These are phyloP conservation scores for Exutisphaerella laricina DNA, from an alignment of 2,329 filamentous ascomycete species.

Conservation along the genomic window DNA sequence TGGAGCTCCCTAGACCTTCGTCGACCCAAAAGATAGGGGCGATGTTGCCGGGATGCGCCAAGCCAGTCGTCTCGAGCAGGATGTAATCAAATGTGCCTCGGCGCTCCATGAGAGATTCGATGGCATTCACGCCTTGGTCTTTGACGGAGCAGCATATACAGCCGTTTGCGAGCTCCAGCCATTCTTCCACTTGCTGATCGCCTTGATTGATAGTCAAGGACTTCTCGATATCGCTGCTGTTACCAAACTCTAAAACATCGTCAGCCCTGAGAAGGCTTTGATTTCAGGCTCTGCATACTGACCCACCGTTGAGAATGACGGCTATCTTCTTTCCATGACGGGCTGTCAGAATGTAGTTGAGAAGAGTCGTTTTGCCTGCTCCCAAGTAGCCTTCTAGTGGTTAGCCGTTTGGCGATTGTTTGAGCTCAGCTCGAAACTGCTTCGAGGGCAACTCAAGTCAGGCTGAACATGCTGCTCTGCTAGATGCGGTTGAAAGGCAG, in stretches of 20 bases:
- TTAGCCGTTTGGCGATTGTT: constrained; percentile 4
- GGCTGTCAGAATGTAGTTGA: constrained; percentile 93
- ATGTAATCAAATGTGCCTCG: constrained; percentile 96
- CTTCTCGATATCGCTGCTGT: constrained; percentile 84
- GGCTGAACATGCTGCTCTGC: neutral
- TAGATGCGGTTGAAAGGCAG: too few relatives aligned
- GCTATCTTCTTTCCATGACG: constrained; percentile 97
- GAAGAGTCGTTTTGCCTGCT: constrained; percentile 86
- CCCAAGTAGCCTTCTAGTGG: constrained; percentile 71
- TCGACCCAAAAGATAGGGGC: constrained; percentile 98
- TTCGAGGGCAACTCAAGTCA: neutral
- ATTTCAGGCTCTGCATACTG: constrained; percentile 6
- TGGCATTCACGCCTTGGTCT: constrained; percentile 89
- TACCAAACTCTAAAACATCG: constrained; percentile 33
- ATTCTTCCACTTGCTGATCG: constrained; percentile 77
- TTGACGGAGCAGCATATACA: constrained; percentile 98
- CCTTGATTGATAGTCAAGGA: constrained; percentile 79
- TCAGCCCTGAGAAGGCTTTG: too few relatives aligned
- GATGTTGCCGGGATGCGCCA: constrained; percentile 92
- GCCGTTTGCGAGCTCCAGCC: constrained; percentile 92
- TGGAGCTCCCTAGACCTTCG: constrained; percentile 87
- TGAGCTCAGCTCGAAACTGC: neutral
- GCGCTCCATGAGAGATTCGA: constrained; percentile 92
- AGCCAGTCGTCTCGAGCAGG: constrained; percentile 87
- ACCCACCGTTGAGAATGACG: constrained; percentile 84